These are phyloP conservation scores for Alternaria solani DNA, from an alignment of 2,329 filamentous ascomycete genomes.

Conservation along the genomic window DNA sequence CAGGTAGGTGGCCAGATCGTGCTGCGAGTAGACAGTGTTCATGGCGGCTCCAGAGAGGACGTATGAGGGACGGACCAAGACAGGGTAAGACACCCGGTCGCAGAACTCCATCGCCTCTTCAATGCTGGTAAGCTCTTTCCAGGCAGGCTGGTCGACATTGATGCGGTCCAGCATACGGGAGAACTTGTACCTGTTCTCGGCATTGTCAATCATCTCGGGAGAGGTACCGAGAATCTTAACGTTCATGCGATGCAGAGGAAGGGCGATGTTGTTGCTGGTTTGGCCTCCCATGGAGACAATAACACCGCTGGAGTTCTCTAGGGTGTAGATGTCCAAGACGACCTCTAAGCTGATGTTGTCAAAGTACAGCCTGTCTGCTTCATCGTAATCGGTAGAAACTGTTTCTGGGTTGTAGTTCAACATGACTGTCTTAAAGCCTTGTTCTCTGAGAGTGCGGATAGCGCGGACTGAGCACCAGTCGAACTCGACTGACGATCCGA, in stretches of 20 bases:
- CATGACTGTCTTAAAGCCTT: constrained; percentile 94
- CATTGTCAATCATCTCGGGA: constrained; percentile 97
- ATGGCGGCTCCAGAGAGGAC: constrained; percentile 97
- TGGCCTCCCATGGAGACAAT: constrained; percentile 97
- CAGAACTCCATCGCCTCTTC: constrained; percentile 90
- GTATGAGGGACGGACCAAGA: constrained; percentile 94
- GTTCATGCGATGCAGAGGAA: constrained; percentile 85
- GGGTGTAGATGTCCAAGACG: constrained; percentile 89
- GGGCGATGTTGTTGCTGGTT: constrained; percentile 95
- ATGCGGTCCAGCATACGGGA: constrained; percentile 97
- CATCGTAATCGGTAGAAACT: constrained; percentile 84
- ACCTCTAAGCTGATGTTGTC: constrained; percentile 94
- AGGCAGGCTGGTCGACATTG: constrained; percentile 92
- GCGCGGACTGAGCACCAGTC: constrained; percentile 98
- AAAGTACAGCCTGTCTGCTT: constrained; percentile 94
- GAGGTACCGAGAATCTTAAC: constrained; percentile 95
- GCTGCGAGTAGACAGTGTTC: constrained; percentile 98
- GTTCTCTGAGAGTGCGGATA: constrained; percentile 85
- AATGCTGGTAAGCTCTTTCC: constrained; percentile 97
- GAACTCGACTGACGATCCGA: constrained; percentile 97
- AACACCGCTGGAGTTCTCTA: constrained; percentile 83
- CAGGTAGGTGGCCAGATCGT: constrained; percentile 87
- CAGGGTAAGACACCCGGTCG: constrained; percentile 86
- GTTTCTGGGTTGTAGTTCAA: constrained; percentile 86
- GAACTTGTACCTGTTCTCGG: constrained; percentile 98